Percentiles rank a stretch among this genome's conserved stretches.
These are phyloP conservation scores for Colletotrichum spaethianum DNA, from an alignment of 2,329 filamentous ascomycete species.

Conservation along the genomic window DNA sequence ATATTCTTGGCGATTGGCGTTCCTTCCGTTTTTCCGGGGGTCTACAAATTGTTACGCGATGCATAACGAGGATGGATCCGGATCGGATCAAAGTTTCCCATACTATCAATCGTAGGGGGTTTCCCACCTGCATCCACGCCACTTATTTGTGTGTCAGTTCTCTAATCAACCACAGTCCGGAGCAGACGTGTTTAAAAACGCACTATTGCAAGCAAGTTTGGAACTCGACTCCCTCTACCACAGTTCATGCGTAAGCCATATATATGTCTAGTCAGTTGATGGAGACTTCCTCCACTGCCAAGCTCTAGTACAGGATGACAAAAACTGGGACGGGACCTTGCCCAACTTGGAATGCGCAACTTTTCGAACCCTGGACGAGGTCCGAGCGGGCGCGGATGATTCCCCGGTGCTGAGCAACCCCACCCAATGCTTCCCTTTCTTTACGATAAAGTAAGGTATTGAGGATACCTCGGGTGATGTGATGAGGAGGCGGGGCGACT, in stretches of 20 bases:
- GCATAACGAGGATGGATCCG: not conserved
- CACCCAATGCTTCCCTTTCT: constrained; percentile 26
- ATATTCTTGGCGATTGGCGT: not conserved
- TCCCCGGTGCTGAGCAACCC: constrained; percentile 24
- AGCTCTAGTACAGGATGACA: constrained; percentile 19
- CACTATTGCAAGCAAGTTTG: not conserved
- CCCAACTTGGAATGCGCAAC: constrained; percentile 6
- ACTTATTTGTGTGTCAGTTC: not conserved
- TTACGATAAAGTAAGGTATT: constrained; percentile 33
- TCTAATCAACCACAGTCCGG: not conserved
- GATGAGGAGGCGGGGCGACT: constrained; percentile 20
- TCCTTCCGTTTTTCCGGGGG: not conserved
- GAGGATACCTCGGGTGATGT: constrained; percentile 17
- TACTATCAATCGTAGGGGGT: not conserved
- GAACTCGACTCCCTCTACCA: not conserved
- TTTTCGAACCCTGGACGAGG: not conserved
- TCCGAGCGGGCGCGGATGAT: constrained; percentile 23
- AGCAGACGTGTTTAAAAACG: not conserved
- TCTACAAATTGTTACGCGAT: too few relatives aligned
- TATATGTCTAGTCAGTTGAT: not conserved
- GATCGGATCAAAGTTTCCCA: not conserved
- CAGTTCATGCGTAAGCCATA: not conserved
- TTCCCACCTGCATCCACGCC: not conserved
- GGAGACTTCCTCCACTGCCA: not conserved
- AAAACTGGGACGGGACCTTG: constrained; percentile 5